These are phyloP conservation scores for Penicillium paxilli DNA, from an alignment of 495 filamentous ascomycete species.

Conservation along the genomic window DNA sequence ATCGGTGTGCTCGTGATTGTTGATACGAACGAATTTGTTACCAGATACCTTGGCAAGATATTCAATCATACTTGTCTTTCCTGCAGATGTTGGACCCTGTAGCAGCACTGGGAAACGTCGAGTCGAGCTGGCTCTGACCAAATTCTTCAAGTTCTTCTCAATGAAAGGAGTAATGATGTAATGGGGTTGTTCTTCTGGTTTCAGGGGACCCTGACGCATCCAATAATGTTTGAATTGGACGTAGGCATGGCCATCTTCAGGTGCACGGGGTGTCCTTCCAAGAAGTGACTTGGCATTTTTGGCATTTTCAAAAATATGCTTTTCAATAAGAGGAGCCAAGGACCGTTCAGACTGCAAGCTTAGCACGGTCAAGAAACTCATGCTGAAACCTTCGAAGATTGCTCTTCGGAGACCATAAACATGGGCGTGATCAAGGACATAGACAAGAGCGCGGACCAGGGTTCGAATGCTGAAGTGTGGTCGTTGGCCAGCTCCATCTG, in stretches of 20 bases:
- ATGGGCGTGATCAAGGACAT: conserved; percentile 79
- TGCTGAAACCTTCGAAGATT: conserved; percentile 94
- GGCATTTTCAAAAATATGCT: conserved; percentile 69
- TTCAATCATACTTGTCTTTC: conserved; percentile 99
- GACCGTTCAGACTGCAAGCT: conserved; percentile 73
- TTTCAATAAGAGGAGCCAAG: conserved; percentile 78
- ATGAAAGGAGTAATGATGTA: conserved; percentile 98
- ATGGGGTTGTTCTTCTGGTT: conserved; percentile 70
- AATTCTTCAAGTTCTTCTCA: conserved; percentile 87
- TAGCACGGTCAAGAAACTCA: conserved; percentile 91
- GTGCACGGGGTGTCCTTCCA: conserved; percentile 70
- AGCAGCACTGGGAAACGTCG: conserved; percentile 91
- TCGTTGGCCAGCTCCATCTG: conserved; percentile 89
- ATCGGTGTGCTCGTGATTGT: conserved; percentile 99
- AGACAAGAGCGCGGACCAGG: conserved; percentile 84
- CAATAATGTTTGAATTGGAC: conserved; percentile 93
- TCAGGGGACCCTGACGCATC: conserved; percentile 71
- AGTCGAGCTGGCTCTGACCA: conserved; percentile 89
- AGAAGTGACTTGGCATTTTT: conserved; percentile 67
- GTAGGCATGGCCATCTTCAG: conserved; percentile 73
- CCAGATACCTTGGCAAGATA: conserved; percentile 94
- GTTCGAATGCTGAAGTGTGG: conserved; percentile 96
- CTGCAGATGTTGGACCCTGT: conserved; percentile 93
- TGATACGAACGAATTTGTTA: conserved; percentile 96
- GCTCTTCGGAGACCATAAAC: conserved; percentile 86